These are phyloP conservation scores for Umbelopsis sp. DNA, from an alignment of 371 early-diverging fungal species.

Conservation along the genomic window DNA sequence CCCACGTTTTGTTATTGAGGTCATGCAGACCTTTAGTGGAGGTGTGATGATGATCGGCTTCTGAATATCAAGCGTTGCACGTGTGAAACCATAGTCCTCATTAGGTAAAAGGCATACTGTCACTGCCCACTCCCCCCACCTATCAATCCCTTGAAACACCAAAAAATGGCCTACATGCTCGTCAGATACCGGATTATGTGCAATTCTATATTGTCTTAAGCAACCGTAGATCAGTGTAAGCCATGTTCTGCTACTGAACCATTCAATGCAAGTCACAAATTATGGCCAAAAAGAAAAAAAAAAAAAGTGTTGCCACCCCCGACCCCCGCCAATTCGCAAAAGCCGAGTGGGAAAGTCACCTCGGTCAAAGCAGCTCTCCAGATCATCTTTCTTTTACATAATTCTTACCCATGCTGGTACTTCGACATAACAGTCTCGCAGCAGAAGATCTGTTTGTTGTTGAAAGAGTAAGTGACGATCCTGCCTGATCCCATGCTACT, in stretches of 20 bases:
- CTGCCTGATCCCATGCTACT: background rate
- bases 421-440: slow-evolving; percentile 21
- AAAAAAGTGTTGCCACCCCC: background rate
- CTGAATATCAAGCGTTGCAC: too few relatives aligned
- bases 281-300: background rate
- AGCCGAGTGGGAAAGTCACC: background rate
- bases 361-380: background rate
- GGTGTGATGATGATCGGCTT: too few relatives aligned
- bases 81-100: too few relatives aligned
- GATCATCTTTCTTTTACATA: background rate
- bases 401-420: slow-evolving; percentile 17
- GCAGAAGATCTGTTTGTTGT: slow-evolving; percentile 22
- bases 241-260: background rate
- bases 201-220: background rate
- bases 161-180: background rate
- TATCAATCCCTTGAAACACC: background rate
- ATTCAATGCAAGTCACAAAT: background rate
- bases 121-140: background rate
- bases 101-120: too few relatives aligned
- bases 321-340: background rate
- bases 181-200: background rate
- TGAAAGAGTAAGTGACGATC: slow-evolving; percentile 20
- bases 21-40: too few relatives aligned
- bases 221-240: background rate
- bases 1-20: too few relatives aligned